phyloP scores from a whole-genome alignment of 441 rosid species.

The Isatis lusitanica region DNA sequence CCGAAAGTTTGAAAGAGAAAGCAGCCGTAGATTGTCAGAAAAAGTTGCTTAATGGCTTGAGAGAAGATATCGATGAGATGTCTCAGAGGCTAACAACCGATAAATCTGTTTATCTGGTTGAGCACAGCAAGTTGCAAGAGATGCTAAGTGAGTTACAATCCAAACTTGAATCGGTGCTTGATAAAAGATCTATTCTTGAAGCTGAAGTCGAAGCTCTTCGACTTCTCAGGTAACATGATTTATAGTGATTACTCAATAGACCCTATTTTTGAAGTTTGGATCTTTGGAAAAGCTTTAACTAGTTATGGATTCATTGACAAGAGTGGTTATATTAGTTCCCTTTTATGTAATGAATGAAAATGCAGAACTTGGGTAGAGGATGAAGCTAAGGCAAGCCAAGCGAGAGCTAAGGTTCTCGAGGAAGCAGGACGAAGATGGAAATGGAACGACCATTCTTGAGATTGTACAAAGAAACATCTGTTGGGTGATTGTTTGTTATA shows the following conservation, averaged over 20 bases:
- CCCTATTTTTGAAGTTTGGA: background rate
- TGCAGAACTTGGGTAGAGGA: conserved; percentile 94
- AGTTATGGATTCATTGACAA: background rate
- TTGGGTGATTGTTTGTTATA: conserved; percentile 9
- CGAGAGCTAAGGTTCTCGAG: conserved; percentile 82
- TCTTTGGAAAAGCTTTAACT: background rate
- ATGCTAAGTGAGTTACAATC: conserved; percentile 46
- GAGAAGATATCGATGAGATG: conserved; percentile 73
- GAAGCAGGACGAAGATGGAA: conserved; percentile 87
- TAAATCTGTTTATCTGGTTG: conserved; percentile 46
- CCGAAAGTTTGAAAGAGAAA: conserved; percentile 65
- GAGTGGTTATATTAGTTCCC: background rate
- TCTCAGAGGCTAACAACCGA: conserved; percentile 64
- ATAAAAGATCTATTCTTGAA: conserved; percentile 67
- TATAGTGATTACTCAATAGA: background rate
- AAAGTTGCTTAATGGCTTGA: conserved; percentile 62
- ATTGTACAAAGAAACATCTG: conserved; percentile 28
- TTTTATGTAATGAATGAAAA: conserved; percentile 20
- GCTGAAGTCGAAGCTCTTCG: conserved; percentile 82
- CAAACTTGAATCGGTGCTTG: conserved; percentile 54
- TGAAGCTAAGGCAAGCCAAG: conserved; percentile 89
- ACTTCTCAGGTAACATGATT: conserved; percentile 67
- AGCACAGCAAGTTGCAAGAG: conserved; percentile 50
- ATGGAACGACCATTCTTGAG: conserved; percentile 53
- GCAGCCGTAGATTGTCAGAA: conserved; percentile 82